Evolutionary conservation across 2,329 filamentous ascomycete species (phyloP).

Genomic region (Dothideomycetes sp.): DNA sequence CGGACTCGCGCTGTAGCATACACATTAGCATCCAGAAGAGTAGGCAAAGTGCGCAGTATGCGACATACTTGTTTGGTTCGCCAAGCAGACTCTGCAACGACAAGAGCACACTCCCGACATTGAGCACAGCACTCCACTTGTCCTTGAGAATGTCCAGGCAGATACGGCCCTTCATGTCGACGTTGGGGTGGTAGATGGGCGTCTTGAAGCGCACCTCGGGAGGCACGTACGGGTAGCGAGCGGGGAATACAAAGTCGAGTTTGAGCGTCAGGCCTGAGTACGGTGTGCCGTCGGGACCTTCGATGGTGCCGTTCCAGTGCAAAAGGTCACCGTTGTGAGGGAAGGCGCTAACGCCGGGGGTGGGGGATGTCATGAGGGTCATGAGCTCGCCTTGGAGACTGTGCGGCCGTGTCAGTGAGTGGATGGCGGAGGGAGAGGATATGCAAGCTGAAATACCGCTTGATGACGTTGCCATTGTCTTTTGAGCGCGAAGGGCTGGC

Average conservation of each 20-base stretch:
- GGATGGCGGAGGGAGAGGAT: background rate
- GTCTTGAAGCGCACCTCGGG: constrained; percentile 95
- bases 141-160: constrained; percentile 97
- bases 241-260: constrained; percentile 80
- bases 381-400: constrained; percentile 96
- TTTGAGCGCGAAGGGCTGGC: constrained; percentile 20
- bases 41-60: no score
- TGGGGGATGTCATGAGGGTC: constrained; percentile 93
- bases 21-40: no score
- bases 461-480: constrained; percentile 33
- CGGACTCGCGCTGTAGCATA: constrained; percentile 74
- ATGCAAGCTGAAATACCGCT: constrained; percentile 28
- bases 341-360: constrained; percentile 89
- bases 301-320: constrained; percentile 87
- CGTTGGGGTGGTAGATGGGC: constrained; percentile 97
- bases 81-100: constrained; percentile 91
- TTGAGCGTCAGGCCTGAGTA: constrained; percentile 85
- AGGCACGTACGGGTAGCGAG: constrained; percentile 85
- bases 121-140: constrained; percentile 97
- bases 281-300: constrained; percentile 80
- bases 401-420: constrained; percentile 10
- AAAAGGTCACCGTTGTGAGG: constrained; percentile 86
- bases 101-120: constrained; percentile 83
- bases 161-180: constrained; percentile 94
- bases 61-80: constrained; percentile 99